Base-by-base conservation (phyloP, 1,139 yeast species). In the Sugiyamaella japonica region DNA sequence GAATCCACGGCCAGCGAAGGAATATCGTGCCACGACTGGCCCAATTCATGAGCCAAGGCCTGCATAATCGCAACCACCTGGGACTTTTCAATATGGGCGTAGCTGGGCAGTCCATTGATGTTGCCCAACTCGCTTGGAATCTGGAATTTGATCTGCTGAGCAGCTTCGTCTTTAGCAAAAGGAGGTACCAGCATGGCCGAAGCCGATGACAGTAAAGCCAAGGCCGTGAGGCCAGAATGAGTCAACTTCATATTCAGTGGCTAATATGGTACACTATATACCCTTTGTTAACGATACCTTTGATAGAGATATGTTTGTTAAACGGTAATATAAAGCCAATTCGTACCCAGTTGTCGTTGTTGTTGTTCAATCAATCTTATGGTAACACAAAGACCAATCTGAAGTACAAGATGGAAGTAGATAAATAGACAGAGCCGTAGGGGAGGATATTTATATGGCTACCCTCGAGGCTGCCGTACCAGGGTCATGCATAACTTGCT, bases 1-100 rank as follows among this genome's bases (percentile, higher is more conserved):
- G 64, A 61, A 16, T 59, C 62, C 48, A 64, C 46, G 16, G 69
- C 68, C 34, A 61, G 59, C 7, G 52, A 45, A 43, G 69, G 68
- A 39, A 66, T 58, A 44, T 64, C 66, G 9, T 64, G 62, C 59
- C 60, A 41, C 34, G 61, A 55, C 38, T 65, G 63, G 28, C 69
- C 69, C 17, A 65, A 51, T 13, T 59, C 56, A 37, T 57, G 56
- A 36, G 69, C 69, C 36, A 66, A 53, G 17, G 55, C 53, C 46
- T 39, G 42, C 50, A 63, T 56, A 37, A 60, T 38, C 29, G 36
- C 23, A 38, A 31, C 44, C 20, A 56, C 59, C 29, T 54, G 56
- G 13, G 39, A 23, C 41, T 23, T 53, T 23, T 39, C 53, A 28
- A 55, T 37, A 36, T 37, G 42, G 29, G 36, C 40, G 32, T 55